Conservation (phyloP, 2,329 filamentous ascomycete genomes). For the Beauveria asiatica region DNA sequence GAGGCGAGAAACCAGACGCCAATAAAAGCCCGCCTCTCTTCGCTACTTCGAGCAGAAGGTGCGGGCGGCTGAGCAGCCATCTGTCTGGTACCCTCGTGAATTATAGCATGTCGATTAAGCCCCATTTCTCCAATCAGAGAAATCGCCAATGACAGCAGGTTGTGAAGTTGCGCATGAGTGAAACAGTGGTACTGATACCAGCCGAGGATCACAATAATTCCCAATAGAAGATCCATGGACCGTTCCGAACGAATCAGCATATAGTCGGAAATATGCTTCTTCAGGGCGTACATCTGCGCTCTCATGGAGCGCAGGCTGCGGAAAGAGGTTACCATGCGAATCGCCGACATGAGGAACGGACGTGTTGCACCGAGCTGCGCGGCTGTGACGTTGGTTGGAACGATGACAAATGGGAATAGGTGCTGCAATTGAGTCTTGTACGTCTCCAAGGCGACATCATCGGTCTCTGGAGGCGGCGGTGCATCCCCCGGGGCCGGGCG, state of each 20-base stretch:
- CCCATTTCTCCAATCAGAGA: conserved; percentile 40
- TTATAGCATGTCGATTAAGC: conserved; percentile 32
- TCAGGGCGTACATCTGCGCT: conserved; percentile 40
- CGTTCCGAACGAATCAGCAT: conserved; percentile 41
- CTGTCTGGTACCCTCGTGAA: conserved; percentile 34
- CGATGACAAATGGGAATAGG: conserved; percentile 38
- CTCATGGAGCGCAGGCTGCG: conserved; percentile 38
- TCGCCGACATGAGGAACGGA: conserved; percentile 41
- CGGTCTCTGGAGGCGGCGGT: conserved; percentile 33
- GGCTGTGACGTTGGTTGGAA: conserved; percentile 29
- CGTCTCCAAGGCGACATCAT: conserved; percentile 36
- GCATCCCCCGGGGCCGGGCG: conserved; percentile 31
- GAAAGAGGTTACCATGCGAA: conserved; percentile 42
- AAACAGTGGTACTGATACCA: conserved; percentile 49
- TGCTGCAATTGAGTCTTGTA: conserved; percentile 36
- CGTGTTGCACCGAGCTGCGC: conserved; percentile 28
- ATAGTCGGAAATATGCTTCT: conserved; percentile 37
- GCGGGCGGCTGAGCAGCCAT: conserved; percentile 33
- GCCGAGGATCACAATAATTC: conserved; percentile 39
- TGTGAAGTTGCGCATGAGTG: conserved; percentile 43
- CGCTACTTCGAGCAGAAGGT: conserved; percentile 34
- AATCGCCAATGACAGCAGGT: conserved; percentile 38
- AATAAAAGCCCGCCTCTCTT: conserved; percentile 43
- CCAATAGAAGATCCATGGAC: conserved; percentile 41
- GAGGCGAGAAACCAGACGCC: conserved; percentile 48